A percentile compares a stretch with the other conserved stretches of the same genome.
These are phyloP conservation scores for Candida michaelii DNA, from an alignment of 805 yeast species.

Conservation along the genomic window DNA sequence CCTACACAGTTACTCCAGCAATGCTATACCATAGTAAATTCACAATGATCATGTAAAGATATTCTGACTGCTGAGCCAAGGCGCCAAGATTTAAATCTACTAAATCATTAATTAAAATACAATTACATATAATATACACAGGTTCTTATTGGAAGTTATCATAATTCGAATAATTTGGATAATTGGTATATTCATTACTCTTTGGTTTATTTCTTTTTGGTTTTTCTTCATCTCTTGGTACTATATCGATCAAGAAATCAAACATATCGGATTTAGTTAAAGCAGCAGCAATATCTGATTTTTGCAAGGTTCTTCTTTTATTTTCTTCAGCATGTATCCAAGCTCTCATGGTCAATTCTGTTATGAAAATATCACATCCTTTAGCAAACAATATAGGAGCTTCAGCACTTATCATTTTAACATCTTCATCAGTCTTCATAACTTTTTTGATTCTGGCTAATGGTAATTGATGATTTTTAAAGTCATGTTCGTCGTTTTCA, in stretches of 20 bases:
- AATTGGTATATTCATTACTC: slow-evolving; percentile 3
- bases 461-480: slow-evolving; percentile 92
- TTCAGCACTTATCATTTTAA: slow-evolving; percentile 96
- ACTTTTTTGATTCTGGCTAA: slow-evolving; percentile 95
- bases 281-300: slow-evolving; percentile 93
- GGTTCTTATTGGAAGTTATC: slow-evolving; percentile 8
- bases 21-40: no score
- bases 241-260: slow-evolving; percentile 93
- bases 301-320: slow-evolving; percentile 90
- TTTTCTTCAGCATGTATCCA: slow-evolving; percentile 99
- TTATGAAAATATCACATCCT: slow-evolving; percentile 95
- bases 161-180: slow-evolving; percentile 11
- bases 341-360: slow-evolving; percentile 97
- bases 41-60: no score
- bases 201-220: slow-evolving; percentile 36
- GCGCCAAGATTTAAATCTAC: no score
- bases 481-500: slow-evolving; percentile 85
- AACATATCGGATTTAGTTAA: slow-evolving; percentile 94
- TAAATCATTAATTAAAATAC: no score
- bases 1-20: no score
- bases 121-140: slow-evolving; percentile 7
- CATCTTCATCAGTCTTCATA: slow-evolving; percentile 97
- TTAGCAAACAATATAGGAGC: slow-evolving; percentile 97
- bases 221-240: slow-evolving; percentile 83
- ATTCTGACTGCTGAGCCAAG: no score